phyloP scores from a whole-genome alignment of 208 protist species.

The Histomonas meleagridis region DNA sequence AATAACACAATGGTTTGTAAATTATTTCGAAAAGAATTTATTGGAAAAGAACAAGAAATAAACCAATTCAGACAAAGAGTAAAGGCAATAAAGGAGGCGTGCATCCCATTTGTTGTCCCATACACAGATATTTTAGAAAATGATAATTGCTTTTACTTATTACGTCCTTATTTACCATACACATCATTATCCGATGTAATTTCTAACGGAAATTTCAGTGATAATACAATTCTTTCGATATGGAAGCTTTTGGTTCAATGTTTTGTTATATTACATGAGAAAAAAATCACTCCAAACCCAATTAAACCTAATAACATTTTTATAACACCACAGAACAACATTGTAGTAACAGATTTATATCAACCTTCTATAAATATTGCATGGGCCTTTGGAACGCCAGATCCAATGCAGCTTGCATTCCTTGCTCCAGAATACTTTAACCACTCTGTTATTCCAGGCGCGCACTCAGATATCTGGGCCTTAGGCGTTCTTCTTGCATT shows the following conservation, averaged over 20 bases:
- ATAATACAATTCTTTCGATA: not conserved
- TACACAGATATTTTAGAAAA: not conserved
- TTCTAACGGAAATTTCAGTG: not conserved
- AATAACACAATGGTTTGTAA: too few relatives aligned
- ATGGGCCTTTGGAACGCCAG: not conserved
- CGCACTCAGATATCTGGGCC: not conserved
- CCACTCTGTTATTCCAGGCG: not conserved
- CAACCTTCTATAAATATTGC: not conserved
- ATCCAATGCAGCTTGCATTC: not conserved
- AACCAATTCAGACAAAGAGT: not conserved
- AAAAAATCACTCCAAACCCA: not conserved
- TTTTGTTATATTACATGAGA: not conserved
- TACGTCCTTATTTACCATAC: not conserved
- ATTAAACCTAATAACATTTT: not conserved
- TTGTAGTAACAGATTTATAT: not conserved
- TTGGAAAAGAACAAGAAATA: not conserved
- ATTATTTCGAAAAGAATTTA: not conserved
- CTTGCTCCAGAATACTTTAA: not conserved
- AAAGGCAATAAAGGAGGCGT: not conserved
- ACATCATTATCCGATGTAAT: not conserved
- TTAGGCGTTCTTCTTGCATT: not conserved
- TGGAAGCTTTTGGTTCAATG: not conserved
- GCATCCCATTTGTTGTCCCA: not conserved
- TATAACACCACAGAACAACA: not conserved
- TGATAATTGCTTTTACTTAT: not conserved